Evolutionary conservation across 345 rosid species (phyloP).

Genomic region (Ceriops decandra): DNA sequence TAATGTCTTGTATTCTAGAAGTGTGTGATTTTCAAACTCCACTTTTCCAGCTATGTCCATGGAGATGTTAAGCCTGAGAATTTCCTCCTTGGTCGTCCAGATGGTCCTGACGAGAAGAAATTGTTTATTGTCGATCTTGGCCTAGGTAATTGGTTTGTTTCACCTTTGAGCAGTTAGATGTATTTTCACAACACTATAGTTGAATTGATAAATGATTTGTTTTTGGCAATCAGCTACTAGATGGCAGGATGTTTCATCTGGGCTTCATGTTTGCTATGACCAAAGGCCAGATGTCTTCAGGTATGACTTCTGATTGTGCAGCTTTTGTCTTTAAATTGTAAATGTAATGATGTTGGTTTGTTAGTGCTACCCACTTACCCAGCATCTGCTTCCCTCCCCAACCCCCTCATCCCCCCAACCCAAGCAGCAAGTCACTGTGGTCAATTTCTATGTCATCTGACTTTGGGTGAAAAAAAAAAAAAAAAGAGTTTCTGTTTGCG

Average conservation of each 20-base stretch:
- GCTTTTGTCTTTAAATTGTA: too few species aligned
- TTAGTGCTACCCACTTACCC: too few species aligned
- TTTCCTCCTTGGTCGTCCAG: conserved; percentile 30
- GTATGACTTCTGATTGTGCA: conserved; percentile 18
- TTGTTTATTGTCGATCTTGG: conserved; percentile 34
- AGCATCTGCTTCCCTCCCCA: too few species aligned
- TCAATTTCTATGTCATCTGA: too few species aligned
- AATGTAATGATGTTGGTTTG: too few species aligned
- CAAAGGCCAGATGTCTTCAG: conserved; percentile 88
- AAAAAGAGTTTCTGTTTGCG: too few species aligned
- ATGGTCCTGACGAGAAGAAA: conserved; percentile 32
- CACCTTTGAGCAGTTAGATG: not conserved
- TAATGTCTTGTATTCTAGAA: not conserved
- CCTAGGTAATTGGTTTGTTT: not conserved
- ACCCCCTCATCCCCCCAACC: too few species aligned
- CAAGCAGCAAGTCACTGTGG: too few species aligned
- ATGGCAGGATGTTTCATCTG: conserved; percentile 78
- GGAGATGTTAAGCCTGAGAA: conserved; percentile 43
- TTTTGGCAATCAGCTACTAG: conserved; percentile 54
- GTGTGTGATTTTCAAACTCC: not conserved
- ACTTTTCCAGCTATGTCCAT: conserved; percentile 31
- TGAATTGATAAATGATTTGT: not conserved
- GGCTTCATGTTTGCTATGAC: conserved; percentile 77
- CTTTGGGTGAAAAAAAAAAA: too few species aligned
- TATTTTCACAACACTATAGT: not conserved